Conservation (phyloP, 1,284 basidiomycete species). For the Trametes sp. region DNA sequence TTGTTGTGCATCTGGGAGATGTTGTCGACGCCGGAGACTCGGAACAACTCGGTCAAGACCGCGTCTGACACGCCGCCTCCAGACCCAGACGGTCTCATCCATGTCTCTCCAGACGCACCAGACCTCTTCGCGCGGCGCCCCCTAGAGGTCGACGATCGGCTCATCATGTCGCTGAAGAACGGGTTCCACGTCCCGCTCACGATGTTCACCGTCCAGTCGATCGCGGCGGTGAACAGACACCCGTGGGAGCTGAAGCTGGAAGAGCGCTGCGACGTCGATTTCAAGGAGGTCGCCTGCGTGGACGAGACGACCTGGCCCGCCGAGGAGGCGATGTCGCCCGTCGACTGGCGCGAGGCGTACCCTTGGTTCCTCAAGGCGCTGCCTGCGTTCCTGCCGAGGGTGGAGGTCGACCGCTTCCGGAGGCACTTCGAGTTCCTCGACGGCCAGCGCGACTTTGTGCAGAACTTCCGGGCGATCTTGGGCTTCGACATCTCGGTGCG, state of each 20-base stretch:
- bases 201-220: not conserved
- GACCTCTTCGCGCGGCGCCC: not conserved
- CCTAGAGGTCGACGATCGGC: not conserved
- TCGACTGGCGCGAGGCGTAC: conserved; percentile 6
- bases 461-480: not conserved
- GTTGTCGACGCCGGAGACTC: too few relatives aligned
- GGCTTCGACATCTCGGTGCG: not conserved
- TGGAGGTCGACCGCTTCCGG: not conserved
- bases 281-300: not conserved
- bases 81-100: not conserved
- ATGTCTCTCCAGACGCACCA: not conserved
- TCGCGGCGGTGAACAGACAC: not conserved
- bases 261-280: not conserved
- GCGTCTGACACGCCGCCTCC: not conserved
- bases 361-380: not conserved
- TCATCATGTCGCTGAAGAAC: not conserved
- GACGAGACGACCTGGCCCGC: not conserved
- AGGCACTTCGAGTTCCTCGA: not conserved
- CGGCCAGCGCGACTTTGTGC: not conserved
- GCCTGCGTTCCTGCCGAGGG: not conserved
- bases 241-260: not conserved
- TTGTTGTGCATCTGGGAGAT: not conserved
- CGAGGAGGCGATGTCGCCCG: not conserved
- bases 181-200: not conserved
- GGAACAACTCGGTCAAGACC: too few relatives aligned